Evolutionary conservation across 2,329 filamentous ascomycete genomes (phyloP), one percentile per base, ranked within the genome.

Genomic region (Leptographium procerum): DNA sequence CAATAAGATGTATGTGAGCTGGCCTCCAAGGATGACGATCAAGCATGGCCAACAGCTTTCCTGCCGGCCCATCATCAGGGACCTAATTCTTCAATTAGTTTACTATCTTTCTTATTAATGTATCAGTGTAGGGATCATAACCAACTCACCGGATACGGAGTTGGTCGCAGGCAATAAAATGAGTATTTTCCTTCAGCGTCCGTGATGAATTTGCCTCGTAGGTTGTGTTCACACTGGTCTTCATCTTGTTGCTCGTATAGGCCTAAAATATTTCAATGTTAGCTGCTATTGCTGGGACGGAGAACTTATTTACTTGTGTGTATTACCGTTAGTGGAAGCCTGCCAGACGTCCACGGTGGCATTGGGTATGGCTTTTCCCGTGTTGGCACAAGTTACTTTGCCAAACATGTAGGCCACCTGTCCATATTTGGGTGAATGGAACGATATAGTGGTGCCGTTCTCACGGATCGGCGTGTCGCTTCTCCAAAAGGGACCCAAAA

Each of bases 171-270:
- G 64, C 81, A 84, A 68, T 84, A 83, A 60, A 84, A 75, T 1
- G 73, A 76, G 68, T 88, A 90, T 19, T 75, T 73, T 1, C 87
- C 87, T 26, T 86, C 73, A 6, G 73, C 73, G 61, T 68, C 1
- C 8, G 63, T 62, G 8, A 61, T 52, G 29, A 64, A 63, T 34
- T 64, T 64, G 22, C 63, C 63, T 1, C 63, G 59, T 52, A 64
- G 51, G 34, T 64, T 64, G 40, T 57, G 29, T 33, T 64, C 63
- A 24, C 43, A 45, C 60, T 64, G 63, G 1, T 54, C 33, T 1
- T 55, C 73, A 63, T 91, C 87, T 70, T 91, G 87, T 71, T 90
- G 86, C 72, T 90, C 87, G 63, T 86, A 86, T 66, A 77, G 66
- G 10, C 74, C 73, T 73, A 16, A 43, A 19, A 19, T 16, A 16